Evolutionary conservation across 495 filamentous ascomycete species (phyloP).

Genomic region (Pyrenula aspistea): DNA sequence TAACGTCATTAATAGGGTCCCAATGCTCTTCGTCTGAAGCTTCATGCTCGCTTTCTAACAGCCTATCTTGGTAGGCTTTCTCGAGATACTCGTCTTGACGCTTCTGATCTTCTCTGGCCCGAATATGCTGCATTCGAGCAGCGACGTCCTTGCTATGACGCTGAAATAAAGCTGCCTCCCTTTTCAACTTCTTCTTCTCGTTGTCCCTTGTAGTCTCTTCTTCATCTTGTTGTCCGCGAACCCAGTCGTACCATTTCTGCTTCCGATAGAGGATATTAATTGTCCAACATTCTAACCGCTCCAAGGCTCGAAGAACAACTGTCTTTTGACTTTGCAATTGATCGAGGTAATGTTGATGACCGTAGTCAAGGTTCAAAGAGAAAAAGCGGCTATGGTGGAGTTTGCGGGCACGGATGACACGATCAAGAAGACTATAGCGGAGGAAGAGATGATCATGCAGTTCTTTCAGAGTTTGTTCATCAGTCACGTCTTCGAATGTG

Average conservation of each 20-base stretch:
- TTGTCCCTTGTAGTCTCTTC: constrained; percentile 34
- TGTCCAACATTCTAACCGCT: constrained; percentile 31
- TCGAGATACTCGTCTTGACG: constrained; percentile 33
- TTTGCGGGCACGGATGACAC: constrained; percentile 37
- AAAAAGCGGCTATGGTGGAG: constrained; percentile 42
- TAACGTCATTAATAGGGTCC: constrained; percentile 41
- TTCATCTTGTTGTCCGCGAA: constrained; percentile 27
- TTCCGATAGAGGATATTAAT: constrained; percentile 32
- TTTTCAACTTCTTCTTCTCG: constrained; percentile 39
- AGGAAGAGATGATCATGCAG: constrained; percentile 29
- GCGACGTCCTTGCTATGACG: constrained; percentile 29
- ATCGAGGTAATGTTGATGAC: constrained; percentile 27
- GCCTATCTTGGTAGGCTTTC: constrained; percentile 26
- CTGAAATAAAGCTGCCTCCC: constrained; percentile 36
- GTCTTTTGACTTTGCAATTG: constrained; percentile 27
- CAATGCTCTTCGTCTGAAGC: constrained; percentile 15
- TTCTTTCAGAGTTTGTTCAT: constrained; percentile 23
- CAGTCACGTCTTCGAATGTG: constrained; percentile 22
- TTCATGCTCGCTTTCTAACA: constrained; percentile 21
- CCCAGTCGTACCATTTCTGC: constrained; percentile 38
- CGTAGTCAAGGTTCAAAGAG: constrained; percentile 22
- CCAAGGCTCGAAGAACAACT: constrained; percentile 27
- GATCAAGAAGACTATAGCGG: constrained; percentile 30
- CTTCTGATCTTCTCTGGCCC: constrained; percentile 27
- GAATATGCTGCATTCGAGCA: constrained; percentile 17